Conservation (phyloP, 2,329 filamentous ascomycete genomes). For the Pseudogymnoascus sp. region DNA sequence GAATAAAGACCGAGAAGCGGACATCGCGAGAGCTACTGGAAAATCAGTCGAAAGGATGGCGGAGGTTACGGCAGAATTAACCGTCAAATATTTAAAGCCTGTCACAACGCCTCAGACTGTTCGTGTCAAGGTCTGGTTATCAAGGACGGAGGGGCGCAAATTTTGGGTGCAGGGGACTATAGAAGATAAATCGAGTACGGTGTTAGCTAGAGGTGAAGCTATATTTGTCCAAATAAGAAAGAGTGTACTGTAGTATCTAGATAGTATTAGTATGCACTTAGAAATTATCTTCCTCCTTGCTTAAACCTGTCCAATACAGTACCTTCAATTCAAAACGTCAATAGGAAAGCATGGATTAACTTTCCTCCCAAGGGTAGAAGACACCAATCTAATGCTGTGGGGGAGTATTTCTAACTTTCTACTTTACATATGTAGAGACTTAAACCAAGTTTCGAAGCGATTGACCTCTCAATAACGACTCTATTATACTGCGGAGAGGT, state of each 20-base stretch:
- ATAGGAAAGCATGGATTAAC: not conserved
- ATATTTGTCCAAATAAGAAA: not conserved
- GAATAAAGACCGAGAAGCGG: slow-evolving; percentile 2
- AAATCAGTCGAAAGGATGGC: not conserved
- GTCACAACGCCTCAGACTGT: slow-evolving; percentile 11
- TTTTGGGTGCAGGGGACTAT: slow-evolving; percentile 4
- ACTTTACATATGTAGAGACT: too few relatives aligned
- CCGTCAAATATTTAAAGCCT: slow-evolving; percentile 9
- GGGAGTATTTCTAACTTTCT: too few relatives aligned
- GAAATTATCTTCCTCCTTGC: not conserved
- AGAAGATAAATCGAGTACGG: slow-evolving; percentile 1
- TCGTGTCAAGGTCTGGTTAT: slow-evolving; percentile 4
- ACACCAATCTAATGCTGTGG: too few relatives aligned
- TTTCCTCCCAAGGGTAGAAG: too few relatives aligned
- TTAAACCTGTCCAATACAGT: not conserved
- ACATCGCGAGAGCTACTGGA: not conserved
- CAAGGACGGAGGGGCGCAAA: slow-evolving; percentile 7
- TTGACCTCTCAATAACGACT: too few relatives aligned
- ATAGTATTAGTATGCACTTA: not conserved
- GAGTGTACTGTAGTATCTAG: not conserved
- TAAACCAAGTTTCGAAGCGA: too few relatives aligned
- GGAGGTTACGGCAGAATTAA: slow-evolving; percentile 11
- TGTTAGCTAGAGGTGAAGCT: not conserved
- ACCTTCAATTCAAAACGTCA: too few relatives aligned
- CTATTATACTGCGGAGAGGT: too few relatives aligned